Evolutionary conservation across 768 basidiomycete species (phyloP), one percentile per base, ranked within the genome.

Genomic region (Kwoniella europaea): DNA sequence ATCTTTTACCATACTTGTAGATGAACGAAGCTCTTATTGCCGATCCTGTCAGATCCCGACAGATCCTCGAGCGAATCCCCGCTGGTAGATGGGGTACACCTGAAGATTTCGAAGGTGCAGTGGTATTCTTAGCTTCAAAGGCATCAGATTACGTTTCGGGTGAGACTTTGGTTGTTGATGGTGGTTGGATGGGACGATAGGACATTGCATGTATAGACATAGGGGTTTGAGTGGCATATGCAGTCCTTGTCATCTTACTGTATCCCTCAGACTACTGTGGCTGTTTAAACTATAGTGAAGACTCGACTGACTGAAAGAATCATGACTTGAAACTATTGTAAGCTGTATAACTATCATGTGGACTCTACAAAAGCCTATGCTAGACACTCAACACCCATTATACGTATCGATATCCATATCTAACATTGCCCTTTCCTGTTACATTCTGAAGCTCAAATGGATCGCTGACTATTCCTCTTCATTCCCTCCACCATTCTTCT

Each of bases 61-160:
- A 91, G 82, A 91, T 92, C 74, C 86, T 89, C 62, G 91, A 91
- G 78, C 86, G 91, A 50, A 91, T 91, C 71, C 91, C 91, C 2
- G 88, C 88, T 16, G 88, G 88, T 13, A 82, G 91, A 67, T 92
- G 91, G 91, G 91, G 90, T 22, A 82, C 86, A 24, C 90, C 91
- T 3, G 85, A 85, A 63, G 91, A 92, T 83, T 91, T 92, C 80
- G 89, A 88, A n/a, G 91, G 91, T 12, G 88, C 89, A 0, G 83
- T 89, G 16, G 87, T 92, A 16, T 92, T 90, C 82, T 86, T 92
- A 22, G 90, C 91, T 15, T 89, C 89, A 71, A 82, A 83, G 58
- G 91, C 90, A 1, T 89, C 88, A 72, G 87, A 90, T 78, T 92
- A 92, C 79, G 87, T 91, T 3, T 89, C 88, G 73, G 91, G 91